Percentiles rank a stretch among this genome's conserved stretches.
phyloP scores from a whole-genome alignment of 139 green algal species.

The Auxenochlorella protothecoides region DNA sequence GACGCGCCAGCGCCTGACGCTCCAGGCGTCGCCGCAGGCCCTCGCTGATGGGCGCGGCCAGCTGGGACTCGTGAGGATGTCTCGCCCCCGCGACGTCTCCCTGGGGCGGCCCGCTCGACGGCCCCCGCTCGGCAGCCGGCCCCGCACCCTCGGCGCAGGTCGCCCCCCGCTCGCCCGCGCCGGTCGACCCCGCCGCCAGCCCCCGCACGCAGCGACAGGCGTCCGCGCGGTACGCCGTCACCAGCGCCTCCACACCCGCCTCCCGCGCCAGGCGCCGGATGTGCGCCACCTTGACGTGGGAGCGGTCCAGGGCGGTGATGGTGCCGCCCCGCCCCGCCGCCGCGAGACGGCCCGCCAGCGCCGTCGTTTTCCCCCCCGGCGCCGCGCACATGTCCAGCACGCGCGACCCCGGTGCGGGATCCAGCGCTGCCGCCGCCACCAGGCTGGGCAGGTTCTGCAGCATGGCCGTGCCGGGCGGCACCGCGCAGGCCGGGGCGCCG shows the following conservation, averaged over 20 bases:
- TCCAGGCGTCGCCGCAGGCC: constrained; percentile 1
- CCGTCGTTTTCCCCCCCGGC: constrained; percentile 83
- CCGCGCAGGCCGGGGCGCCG: background rate
- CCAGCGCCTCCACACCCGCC: constrained; percentile 43
- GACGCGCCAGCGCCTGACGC: background rate
- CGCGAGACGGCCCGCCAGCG: constrained; percentile 41
- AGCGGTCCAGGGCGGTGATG: constrained; percentile 72
- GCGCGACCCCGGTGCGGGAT: constrained; percentile 17
- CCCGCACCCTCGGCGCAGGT: too few species aligned
- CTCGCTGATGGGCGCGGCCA: background rate
- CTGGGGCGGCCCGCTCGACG: background rate
- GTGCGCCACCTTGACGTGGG: constrained; percentile 59
- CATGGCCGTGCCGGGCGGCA: constrained; percentile 37
- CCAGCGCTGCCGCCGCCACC: constrained; percentile 36
- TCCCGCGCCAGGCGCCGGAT: constrained; percentile 48
- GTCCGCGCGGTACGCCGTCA: constrained; percentile 66
- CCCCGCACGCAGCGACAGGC: constrained; percentile 31
- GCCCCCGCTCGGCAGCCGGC: background rate
- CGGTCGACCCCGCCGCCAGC: too few species aligned
- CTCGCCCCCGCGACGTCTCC: background rate
- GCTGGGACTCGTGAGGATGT: too few species aligned
- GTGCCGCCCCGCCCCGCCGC: too few species aligned
- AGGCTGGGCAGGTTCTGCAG: constrained; percentile 80
- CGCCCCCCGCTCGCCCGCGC: too few species aligned
- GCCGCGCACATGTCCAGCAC: constrained; percentile 83